These are phyloP conservation scores for Hanseniaspora lindneri DNA, from an alignment of 805 yeast genomes.

Conservation along the genomic window DNA sequence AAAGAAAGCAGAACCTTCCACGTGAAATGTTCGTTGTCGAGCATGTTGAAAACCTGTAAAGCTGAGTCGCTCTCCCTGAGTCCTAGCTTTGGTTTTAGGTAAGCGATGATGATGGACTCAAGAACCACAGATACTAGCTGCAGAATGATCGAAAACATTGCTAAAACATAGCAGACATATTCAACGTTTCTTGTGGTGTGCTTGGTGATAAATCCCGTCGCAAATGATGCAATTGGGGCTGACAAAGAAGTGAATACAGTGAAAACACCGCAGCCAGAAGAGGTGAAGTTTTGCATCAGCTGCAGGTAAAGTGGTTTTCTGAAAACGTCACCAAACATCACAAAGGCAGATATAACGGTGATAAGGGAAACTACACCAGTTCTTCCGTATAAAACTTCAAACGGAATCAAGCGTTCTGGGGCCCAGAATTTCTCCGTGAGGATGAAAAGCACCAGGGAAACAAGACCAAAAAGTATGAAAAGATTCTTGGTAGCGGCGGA, in stretches of 20 bases:
- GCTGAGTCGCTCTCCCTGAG: slow-evolving; percentile 3
- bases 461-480: slow-evolving; percentile 25
- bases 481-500: slow-evolving; percentile 28
- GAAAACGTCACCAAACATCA: slow-evolving; percentile 40
- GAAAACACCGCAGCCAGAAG: slow-evolving; percentile 45
- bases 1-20: slow-evolving; percentile 28
- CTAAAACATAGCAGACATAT: slow-evolving; percentile 24
- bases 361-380: slow-evolving; percentile 43
- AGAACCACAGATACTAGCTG: slow-evolving; percentile 22
- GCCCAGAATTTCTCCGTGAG: slow-evolving; percentile 30
- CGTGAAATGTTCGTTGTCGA: slow-evolving; percentile 2
- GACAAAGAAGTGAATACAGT: slow-evolving; percentile 46
- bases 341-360: slow-evolving; percentile 36
- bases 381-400: slow-evolving; percentile 40
- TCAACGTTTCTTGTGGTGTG: slow-evolving; percentile 26
- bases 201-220: slow-evolving; percentile 39
- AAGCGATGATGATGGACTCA: slow-evolving; percentile 19
- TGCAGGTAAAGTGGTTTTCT: slow-evolving; percentile 50
- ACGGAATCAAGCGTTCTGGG: slow-evolving; percentile 49
- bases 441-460: slow-evolving; percentile 19
- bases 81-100: slow-evolving; percentile 20
- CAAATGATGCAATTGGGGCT: slow-evolving; percentile 43
- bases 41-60: slow-evolving; percentile 6
- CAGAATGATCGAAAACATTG: slow-evolving; percentile 20
- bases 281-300: slow-evolving; percentile 39